phyloP scores from a whole-genome alignment of 495 filamentous ascomycete genomes.

The Xylaria telfairii region DNA sequence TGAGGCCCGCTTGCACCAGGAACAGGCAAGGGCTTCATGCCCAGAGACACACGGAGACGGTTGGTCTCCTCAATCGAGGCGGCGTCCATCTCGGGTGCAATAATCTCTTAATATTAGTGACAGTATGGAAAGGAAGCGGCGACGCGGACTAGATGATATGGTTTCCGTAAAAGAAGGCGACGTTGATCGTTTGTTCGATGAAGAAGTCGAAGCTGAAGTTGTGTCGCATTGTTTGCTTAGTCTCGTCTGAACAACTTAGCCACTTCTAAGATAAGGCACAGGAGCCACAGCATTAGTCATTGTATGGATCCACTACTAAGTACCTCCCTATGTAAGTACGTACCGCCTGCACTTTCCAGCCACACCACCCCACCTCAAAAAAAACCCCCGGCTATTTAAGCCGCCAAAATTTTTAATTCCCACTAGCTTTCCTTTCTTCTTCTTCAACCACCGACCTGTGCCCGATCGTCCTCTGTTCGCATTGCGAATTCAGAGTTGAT shows the following conservation, averaged over 20 bases:
- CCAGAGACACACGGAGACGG: constrained; percentile 85
- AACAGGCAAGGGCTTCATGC: constrained; percentile 88
- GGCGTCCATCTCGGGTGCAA: constrained; percentile 68
- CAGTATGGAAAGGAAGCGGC: neutral
- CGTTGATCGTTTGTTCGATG: neutral
- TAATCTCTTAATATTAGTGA: neutral
- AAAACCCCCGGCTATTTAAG: constrained; percentile 8
- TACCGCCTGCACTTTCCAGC: neutral
- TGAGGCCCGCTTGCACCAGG: constrained; percentile 62
- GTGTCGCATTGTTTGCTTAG: neutral
- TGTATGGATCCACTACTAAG: neutral
- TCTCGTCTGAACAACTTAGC: too few species aligned
- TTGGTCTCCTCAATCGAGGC: constrained; percentile 94
- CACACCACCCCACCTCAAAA: constrained; percentile 16
- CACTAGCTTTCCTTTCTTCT: constrained; percentile 49
- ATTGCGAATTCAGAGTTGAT: constrained; percentile 71
- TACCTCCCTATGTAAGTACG: too few species aligned
- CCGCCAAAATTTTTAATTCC: constrained; percentile 35
- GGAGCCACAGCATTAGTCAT: neutral
- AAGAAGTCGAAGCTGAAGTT: neutral
- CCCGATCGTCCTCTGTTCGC: constrained; percentile 71
- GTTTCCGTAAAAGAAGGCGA: neutral
- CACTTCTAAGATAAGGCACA: too few species aligned
- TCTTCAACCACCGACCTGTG: constrained; percentile 77
- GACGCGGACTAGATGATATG: neutral